Conservation (phyloP, 768 basidiomycete species). For the Filobasidium floriforme region DNA sequence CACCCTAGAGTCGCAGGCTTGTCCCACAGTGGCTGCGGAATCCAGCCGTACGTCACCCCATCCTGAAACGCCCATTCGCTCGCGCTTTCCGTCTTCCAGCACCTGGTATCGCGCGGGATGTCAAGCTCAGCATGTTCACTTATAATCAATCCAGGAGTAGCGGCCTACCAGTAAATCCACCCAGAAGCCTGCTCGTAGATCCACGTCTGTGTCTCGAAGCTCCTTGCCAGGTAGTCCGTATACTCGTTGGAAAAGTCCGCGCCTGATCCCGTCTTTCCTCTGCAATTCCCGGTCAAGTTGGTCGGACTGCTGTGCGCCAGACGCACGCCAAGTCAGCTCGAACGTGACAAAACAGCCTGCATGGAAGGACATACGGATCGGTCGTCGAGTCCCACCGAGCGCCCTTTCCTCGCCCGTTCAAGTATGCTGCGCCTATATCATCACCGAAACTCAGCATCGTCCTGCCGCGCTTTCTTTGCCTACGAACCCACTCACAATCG, state of each 20-base stretch:
- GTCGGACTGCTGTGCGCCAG: conserved; percentile 42
- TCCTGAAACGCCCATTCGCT: conserved; percentile 39
- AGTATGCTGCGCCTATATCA: conserved; percentile 53
- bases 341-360: background rate
- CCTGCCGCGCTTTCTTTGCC: background rate
- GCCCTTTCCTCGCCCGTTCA: conserved; percentile 74
- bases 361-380: conserved; percentile 11
- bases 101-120: conserved; percentile 23
- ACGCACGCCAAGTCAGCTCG: background rate
- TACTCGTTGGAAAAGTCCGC: conserved; percentile 58
- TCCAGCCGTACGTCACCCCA: conserved; percentile 41
- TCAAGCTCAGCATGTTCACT: background rate
- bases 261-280: conserved; percentile 59
- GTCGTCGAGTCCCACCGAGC: conserved; percentile 54
- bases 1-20: conserved; percentile 26
- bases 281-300: conserved; percentile 64
- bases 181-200: conserved; percentile 65
- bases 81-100: conserved; percentile 44
- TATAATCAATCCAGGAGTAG: conserved; percentile 14
- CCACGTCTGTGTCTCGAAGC: conserved; percentile 72
- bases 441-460: too few relatives aligned
- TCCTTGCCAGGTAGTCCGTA: conserved; percentile 50
- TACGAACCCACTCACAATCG: conserved; percentile 47
- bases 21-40: conserved; percentile 36
- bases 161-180: conserved; percentile 56